Evolutionary conservation across 257 asterid species (phyloP).

Genomic region (Fraxinus quadrangulata): DNA sequence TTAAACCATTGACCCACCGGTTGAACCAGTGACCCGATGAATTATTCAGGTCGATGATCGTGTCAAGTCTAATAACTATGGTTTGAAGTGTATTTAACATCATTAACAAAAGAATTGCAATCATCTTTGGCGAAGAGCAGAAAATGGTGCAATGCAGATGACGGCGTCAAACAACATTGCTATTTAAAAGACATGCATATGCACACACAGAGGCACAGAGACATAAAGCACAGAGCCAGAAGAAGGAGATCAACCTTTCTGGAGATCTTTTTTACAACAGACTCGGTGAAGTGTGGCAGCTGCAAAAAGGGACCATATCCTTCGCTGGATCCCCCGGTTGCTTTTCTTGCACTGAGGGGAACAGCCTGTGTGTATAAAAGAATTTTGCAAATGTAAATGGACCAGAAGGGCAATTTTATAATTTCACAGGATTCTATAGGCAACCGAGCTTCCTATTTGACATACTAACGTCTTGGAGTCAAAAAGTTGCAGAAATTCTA

Average conservation of each 20-base stretch:
- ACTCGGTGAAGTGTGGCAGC: slow-evolving; percentile 93
- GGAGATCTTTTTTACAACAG: slow-evolving; percentile 78
- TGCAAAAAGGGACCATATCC: slow-evolving; percentile 96
- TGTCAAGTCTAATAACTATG: too few relatives aligned
- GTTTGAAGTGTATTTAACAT: neutral
- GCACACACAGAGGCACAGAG: neutral
- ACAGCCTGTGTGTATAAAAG: slow-evolving; percentile 63
- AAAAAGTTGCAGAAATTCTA: neutral
- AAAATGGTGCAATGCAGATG: neutral
- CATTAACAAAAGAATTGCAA: neutral
- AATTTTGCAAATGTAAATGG: neutral
- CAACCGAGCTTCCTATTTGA: neutral
- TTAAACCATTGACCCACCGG: too few relatives aligned
- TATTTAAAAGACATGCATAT: neutral
- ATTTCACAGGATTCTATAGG: neutral
- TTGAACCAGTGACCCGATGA: too few relatives aligned
- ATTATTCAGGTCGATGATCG: too few relatives aligned
- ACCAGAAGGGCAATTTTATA: neutral
- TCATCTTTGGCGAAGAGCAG: neutral
- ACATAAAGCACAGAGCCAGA: neutral
- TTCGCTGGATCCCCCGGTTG: slow-evolving; percentile 75
- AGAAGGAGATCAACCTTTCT: slow-evolving; percentile 70
- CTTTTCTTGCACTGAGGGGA: slow-evolving; percentile 87
- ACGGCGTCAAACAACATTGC: slow-evolving; percentile 4
- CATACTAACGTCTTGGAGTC: neutral